Base-by-base conservation (phyloP, 2,329 filamentous ascomycete species). In the Hysterium pulicare region DNA sequence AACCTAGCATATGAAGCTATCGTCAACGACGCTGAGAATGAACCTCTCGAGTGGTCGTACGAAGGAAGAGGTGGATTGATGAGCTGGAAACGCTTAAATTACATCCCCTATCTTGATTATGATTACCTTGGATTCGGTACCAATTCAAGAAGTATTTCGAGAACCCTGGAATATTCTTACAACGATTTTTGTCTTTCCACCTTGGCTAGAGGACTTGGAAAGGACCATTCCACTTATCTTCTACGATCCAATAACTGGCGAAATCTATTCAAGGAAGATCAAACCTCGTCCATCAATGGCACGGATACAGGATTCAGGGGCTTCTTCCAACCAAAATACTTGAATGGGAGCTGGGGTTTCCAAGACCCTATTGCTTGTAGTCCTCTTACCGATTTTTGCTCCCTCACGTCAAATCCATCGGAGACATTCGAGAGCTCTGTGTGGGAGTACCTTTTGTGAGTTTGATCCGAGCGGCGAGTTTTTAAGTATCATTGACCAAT, bases 391-490 rank as follows among this genome's bases (percentile, higher is more conserved):
- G 47, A 40, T 13, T 64, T 60, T 21, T 67, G 61, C 37, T 61
- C 59, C 0, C 40, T 67, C 16, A 65, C 63, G 5, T 54, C 49
- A 2, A 67, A 62, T 2, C 82, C 78, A 0, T 73, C 77, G 5
- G 85, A 89, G 62, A 88, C 84, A 0, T 89, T 85, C 51, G 86
- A 90, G 60, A 82, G 79, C 33, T 83, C 78, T 46, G 71, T 79
- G 1, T 90, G 85, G 85, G 78, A 87, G 42, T 89, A 89, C 57
- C 79, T 79, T 13, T 89, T 87, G 75, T 79, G 55, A 47, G 74
- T 67, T 42, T n/a, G n/a, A n/a, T n/a, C n/a, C n/a, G n/a, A n/a
- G n/a, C n/a, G n/a, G n/a, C n/a, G n/a, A n/a, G n/a, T n/a, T n/a
- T n/a, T n/a, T n/a, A n/a, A n/a, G n/a, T n/a, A n/a, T n/a, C n/a